Conservation (phyloP, 1,284 basidiomycete species). For the Fomitopsis schrenkii region DNA sequence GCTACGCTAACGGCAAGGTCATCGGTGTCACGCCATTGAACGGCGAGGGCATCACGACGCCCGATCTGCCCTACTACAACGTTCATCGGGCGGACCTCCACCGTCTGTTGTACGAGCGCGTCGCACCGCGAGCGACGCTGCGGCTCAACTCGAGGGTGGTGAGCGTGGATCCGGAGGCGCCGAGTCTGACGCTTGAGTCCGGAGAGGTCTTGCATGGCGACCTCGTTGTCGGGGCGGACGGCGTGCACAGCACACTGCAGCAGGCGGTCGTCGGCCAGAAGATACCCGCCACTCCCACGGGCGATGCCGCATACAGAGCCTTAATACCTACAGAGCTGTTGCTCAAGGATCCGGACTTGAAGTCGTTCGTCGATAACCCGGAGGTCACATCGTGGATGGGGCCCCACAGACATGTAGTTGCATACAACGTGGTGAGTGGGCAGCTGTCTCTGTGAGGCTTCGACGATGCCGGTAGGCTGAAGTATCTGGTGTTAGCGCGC, state of each 20-base stretch:
- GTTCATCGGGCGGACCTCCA: constrained; percentile 58
- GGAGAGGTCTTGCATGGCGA: constrained; percentile 37
- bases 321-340: constrained; percentile 44
- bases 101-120: constrained; percentile 45
- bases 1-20: constrained; percentile 37
- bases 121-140: constrained; percentile 40
- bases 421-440: constrained; percentile 36
- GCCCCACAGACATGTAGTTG: constrained; percentile 37
- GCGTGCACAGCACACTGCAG: constrained; percentile 49
- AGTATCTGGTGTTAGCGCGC: constrained; percentile 24
- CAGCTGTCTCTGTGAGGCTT: background rate
- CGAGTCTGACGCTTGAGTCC: constrained; percentile 32
- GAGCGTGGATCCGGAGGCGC: constrained; percentile 33
- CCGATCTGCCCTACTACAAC: constrained; percentile 38
- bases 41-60: constrained; percentile 6
- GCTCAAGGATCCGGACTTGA: constrained; percentile 45
- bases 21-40: constrained; percentile 40
- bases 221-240: constrained; percentile 42
- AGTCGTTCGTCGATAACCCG: constrained; percentile 33
- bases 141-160: constrained; percentile 42
- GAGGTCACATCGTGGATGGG: constrained; percentile 44
- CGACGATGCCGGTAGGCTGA: background rate
- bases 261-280: constrained; percentile 35
- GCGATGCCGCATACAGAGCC: constrained; percentile 49
- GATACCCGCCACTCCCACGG: constrained; percentile 38